phyloP scores from a whole-genome alignment of 352 stramenopile genomes.

The Phytophthora citricola region DNA sequence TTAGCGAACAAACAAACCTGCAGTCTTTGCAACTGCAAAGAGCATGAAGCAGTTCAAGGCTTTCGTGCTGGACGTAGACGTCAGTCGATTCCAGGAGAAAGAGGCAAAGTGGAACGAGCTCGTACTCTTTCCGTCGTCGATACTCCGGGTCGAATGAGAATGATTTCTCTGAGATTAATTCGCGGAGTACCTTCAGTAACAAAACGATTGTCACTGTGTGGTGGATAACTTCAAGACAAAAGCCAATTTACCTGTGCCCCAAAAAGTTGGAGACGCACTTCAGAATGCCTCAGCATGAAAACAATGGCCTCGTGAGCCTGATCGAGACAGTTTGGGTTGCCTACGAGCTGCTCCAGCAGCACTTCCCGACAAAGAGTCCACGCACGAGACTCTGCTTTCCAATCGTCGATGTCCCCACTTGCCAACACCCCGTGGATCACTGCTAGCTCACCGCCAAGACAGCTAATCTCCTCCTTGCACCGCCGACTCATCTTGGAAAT shows the following conservation, averaged over 20 bases:
- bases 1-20: conserved; percentile 37
- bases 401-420: conserved; percentile 22
- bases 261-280: conserved; percentile 49
- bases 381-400: conserved; percentile 22
- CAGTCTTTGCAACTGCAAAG: conserved; percentile 45
- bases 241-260: conserved; percentile 50
- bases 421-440: conserved; percentile 50
- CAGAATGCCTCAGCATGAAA: conserved; percentile 52
- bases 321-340: conserved; percentile 44
- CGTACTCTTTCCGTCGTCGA: conserved; percentile 35
- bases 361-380: conserved; percentile 47
- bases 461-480: conserved; percentile 59
- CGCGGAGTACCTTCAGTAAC: conserved; percentile 50
- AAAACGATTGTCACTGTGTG: conserved; percentile 1
- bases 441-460: conserved; percentile 47
- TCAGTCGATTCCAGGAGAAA: conserved; percentile 43
- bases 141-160: conserved; percentile 60
- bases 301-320: conserved; percentile 37
- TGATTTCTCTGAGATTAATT: conserved; percentile 57
- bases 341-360: conserved; percentile 67
- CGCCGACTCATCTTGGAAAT: conserved; percentile 50
- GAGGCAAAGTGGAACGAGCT: conserved; percentile 48
- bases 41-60: conserved; percentile 61
- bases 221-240: neutral
- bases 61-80: conserved; percentile 63